phyloP scores from a whole-genome alignment of 805 yeast genomes.

The Lachancea meyersii region DNA sequence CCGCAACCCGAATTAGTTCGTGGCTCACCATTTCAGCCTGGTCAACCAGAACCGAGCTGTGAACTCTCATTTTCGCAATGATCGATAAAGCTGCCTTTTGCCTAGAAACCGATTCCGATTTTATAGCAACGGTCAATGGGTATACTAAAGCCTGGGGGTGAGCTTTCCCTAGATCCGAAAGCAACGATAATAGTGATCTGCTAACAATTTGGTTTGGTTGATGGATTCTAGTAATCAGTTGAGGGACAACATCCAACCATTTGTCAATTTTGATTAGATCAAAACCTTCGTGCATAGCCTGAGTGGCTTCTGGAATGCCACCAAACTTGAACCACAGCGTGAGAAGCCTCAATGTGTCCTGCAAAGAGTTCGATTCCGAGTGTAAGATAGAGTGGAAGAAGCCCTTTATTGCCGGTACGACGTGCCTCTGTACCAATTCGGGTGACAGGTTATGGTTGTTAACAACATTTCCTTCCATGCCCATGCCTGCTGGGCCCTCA shows the following conservation, averaged over 20 bases:
- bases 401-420: slow-evolving; percentile 92
- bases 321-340: slow-evolving; percentile 97
- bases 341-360: slow-evolving; percentile 82
- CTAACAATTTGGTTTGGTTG: slow-evolving; percentile 87
- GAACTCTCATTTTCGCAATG: slow-evolving; percentile 85
- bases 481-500: slow-evolving; percentile 18
- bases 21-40: slow-evolving; percentile 93
- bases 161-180: slow-evolving; percentile 84
- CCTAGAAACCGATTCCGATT: slow-evolving; percentile 83
- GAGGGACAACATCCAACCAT: slow-evolving; percentile 95
- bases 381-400: slow-evolving; percentile 91
- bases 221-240: slow-evolving; percentile 90
- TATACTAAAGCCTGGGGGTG: slow-evolving; percentile 97
- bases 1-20: slow-evolving; percentile 91
- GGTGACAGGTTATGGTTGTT: slow-evolving; percentile 32
- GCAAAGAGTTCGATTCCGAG: slow-evolving; percentile 80
- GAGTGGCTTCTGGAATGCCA: slow-evolving; percentile 85
- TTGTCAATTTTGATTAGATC: slow-evolving; percentile 82
- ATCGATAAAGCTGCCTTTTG: slow-evolving; percentile 89
- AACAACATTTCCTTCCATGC: slow-evolving; percentile 28
- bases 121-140: slow-evolving; percentile 92
- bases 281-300: slow-evolving; percentile 86
- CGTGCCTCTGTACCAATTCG: slow-evolving; percentile 74
- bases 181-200: slow-evolving; percentile 66
- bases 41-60: slow-evolving; percentile 75